Evolutionary conservation across 2,329 filamentous ascomycete species (phyloP).

Genomic region (Trichoderma atroviride): DNA sequence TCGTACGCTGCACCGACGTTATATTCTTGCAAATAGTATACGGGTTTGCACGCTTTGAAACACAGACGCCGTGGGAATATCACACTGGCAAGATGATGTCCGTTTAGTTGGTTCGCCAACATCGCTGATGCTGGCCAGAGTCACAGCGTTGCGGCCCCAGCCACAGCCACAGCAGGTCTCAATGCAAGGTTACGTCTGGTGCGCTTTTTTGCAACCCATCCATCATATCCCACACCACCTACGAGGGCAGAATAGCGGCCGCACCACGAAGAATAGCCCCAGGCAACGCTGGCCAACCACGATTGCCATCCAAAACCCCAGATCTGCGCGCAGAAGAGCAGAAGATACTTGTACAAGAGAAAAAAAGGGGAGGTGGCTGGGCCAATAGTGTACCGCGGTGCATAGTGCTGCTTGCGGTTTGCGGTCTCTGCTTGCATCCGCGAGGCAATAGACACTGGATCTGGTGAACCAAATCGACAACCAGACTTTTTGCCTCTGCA

Average conservation of each 20-base stretch:
- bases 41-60: too few species aligned
- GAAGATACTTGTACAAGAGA: not conserved
- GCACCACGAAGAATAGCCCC: not conserved
- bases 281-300: conserved; percentile 19
- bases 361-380: conserved; percentile 2
- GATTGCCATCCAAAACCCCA: conserved; percentile 12
- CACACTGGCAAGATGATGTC: not conserved
- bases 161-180: conserved; percentile 6
- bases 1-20: not conserved
- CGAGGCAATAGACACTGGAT: not conserved
- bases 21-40: not conserved
- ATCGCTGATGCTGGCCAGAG: not conserved
- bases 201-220: conserved; percentile 10
- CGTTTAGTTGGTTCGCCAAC: not conserved
- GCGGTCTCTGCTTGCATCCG: not conserved
- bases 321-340: conserved; percentile 6
- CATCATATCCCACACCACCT: not conserved
- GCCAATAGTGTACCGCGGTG: conserved; percentile 3
- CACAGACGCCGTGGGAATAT: not conserved
- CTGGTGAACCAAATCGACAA: not conserved
- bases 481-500: not conserved
- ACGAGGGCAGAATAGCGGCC: not conserved
- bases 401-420: not conserved
- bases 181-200: conserved; percentile 24
- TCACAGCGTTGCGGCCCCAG: conserved; percentile 6